Evolutionary conservation across 169 alveolate species (phyloP), one percentile per base, ranked within the genome.

Genomic region (Perkinsus olseni): DNA sequence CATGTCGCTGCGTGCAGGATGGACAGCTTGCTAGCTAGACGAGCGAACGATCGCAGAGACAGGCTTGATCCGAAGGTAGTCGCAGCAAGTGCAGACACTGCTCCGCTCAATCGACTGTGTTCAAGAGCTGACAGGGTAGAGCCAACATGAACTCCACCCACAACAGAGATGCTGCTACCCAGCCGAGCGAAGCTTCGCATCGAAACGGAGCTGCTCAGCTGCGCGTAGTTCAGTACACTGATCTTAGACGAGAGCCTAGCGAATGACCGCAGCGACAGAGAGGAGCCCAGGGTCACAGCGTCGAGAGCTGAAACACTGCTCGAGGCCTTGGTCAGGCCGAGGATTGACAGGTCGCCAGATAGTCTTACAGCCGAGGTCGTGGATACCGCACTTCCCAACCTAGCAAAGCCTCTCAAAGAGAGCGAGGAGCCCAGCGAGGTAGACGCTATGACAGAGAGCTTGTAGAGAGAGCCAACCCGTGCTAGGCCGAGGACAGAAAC

Each of bases 381-480:
- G 6, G 62, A 45, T 17, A 45, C 24, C 24, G 62, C 62, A 45
- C 62, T 45, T 6, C 91, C 91, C 38, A 74, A 28, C 38, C 91
- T 20, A 31, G 91, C 92, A 36, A 91, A 38, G 74, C 92, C 92
- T 17, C 92, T 45, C 62, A 91, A 34, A 38, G 92, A 91, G 48
- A 91, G 31, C 74, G 74, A 91, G 50, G 92, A 91, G 40, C 92
- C 62, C 38, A 38, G 21, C 37, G 38, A 37, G 38, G 92, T 24
- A 48, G 38, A 91, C 62, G 38, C 92, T 37, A 91, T 21, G 31
- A 91, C 92, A 50, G 92, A 91, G 38, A 74, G 91, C 91, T 74
- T 74, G 92, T 13, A 11, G 8, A 90, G 40, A 13, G 92, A 90
- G 31, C 48, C 36, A 4, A 90, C 92, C 21, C 92, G 38, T 51